Evolutionary conservation across 2,329 filamentous ascomycete genomes (phyloP).

Genomic region (Aureobasidium melanogenum): DNA sequence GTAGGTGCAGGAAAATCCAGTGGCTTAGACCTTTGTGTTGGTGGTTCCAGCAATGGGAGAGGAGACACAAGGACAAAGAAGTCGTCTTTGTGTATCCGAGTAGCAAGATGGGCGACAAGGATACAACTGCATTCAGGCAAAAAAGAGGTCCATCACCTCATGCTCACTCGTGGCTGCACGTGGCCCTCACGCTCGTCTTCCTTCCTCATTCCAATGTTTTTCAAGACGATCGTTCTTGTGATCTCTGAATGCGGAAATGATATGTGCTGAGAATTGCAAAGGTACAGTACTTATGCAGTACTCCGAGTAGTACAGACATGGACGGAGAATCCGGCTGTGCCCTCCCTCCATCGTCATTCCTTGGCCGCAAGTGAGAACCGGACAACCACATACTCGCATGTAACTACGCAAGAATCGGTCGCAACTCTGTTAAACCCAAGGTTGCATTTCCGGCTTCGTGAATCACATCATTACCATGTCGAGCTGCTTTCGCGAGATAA

Average conservation of each 20-base stretch:
- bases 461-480: neutral
- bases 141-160: neutral
- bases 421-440: neutral
- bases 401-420: neutral
- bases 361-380: neutral
- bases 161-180: conserved; percentile 7
- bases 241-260: conserved; percentile 3
- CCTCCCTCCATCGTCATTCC: neutral
- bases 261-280: neutral
- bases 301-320: neutral
- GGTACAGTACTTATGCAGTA: too few species aligned
- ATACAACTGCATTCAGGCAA: neutral
- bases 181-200: neutral
- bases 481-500: neutral
- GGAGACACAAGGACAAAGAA: neutral
- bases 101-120: neutral
- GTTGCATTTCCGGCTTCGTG: neutral
- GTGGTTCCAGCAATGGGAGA: neutral
- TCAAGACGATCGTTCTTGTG: neutral
- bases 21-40: neutral
- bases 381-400: neutral
- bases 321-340: neutral
- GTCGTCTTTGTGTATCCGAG: neutral
- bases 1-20: neutral
- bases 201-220: neutral